phyloP scores from a whole-genome alignment of 1,284 basidiomycete genomes.

The Cutaneotrichosporon mucoides region DNA sequence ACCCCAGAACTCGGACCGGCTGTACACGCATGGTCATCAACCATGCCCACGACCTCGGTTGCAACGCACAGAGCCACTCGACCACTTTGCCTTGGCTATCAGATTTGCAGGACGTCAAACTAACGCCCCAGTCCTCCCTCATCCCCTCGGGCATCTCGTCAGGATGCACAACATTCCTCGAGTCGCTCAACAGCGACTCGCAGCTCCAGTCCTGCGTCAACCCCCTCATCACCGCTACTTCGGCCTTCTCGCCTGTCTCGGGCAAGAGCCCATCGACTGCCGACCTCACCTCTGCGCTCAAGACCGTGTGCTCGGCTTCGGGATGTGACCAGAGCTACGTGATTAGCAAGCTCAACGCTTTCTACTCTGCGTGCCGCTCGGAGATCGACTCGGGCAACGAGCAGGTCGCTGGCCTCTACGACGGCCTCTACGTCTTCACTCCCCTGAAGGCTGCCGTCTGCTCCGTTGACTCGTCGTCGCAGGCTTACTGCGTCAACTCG shows the following conservation, averaged over 20 bases:
- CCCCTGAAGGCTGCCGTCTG: conserved; percentile 69
- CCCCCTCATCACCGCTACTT: conserved; percentile 62
- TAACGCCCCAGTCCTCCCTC: conserved; percentile 23
- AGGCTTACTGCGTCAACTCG: conserved; percentile 61
- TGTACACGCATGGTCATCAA: no score
- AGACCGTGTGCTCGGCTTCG: conserved; percentile 56
- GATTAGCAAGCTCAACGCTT: conserved; percentile 60
- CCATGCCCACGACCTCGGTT: no score
- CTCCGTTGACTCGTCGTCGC: conserved; percentile 61
- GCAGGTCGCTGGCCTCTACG: conserved; percentile 63
- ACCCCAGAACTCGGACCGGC: no score
- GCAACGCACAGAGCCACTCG: neutral
- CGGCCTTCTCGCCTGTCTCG: conserved; percentile 57
- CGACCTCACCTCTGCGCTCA: conserved; percentile 57
- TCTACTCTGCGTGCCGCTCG: conserved; percentile 62
- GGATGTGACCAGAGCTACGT: conserved; percentile 61
- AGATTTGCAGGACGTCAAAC: neutral
- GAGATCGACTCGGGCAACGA: conserved; percentile 58
- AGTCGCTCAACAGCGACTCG: conserved; percentile 60
- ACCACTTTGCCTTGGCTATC: neutral
- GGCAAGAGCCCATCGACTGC: conserved; percentile 55
- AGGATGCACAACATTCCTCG: conserved; percentile 61
- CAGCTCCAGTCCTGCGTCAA: conserved; percentile 60
- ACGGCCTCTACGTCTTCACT: conserved; percentile 65
- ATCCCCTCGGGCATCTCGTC: conserved; percentile 59